phyloP scores from a whole-genome alignment of 768 basidiomycete species.

The Naganishia vaughanmartiniae region DNA sequence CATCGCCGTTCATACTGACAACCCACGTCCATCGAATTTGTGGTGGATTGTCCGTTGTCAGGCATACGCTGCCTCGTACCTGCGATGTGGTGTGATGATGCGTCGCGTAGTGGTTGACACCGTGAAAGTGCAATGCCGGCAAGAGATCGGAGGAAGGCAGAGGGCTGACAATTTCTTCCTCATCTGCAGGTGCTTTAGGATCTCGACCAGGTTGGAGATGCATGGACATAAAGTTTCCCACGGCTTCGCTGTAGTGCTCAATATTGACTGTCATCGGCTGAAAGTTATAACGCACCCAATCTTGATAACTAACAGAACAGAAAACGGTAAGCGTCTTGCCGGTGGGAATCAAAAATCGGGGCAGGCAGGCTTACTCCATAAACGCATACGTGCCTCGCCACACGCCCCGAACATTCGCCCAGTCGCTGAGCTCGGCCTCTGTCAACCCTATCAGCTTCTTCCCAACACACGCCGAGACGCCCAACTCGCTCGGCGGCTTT shows the following conservation, averaged over 20 bases:
- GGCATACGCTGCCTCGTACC: constrained; percentile 39
- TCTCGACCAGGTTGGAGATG: constrained; percentile 14
- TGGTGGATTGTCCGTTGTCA: constrained; percentile 47
- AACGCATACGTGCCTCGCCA: constrained; percentile 52
- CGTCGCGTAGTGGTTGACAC: constrained; percentile 31
- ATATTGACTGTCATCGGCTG: constrained; percentile 36
- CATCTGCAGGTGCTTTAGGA: constrained; percentile 3
- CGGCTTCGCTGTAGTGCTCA: constrained; percentile 40
- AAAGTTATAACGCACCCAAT: constrained; percentile 44
- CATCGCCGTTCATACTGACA: constrained; percentile 46
- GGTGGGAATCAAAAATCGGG: neutral
- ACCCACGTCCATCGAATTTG: constrained; percentile 50
- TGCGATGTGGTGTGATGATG: constrained; percentile 31
- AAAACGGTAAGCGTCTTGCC: neutral
- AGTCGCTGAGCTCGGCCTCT: constrained; percentile 42
- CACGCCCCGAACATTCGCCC: constrained; percentile 45
- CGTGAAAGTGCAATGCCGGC: constrained; percentile 43
- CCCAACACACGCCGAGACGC: constrained; percentile 39
- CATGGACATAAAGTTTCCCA: constrained; percentile 44
- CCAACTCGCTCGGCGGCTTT: constrained; percentile 38
- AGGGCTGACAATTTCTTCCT: constrained; percentile 30
- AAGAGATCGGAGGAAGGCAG: constrained; percentile 39
- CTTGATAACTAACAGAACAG: constrained; percentile 36
- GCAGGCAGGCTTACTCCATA: constrained; percentile 39
- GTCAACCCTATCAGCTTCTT: constrained; percentile 38